Conservation (phyloP, 768 basidiomycete species). For the Hypsizygus marmoreus region DNA sequence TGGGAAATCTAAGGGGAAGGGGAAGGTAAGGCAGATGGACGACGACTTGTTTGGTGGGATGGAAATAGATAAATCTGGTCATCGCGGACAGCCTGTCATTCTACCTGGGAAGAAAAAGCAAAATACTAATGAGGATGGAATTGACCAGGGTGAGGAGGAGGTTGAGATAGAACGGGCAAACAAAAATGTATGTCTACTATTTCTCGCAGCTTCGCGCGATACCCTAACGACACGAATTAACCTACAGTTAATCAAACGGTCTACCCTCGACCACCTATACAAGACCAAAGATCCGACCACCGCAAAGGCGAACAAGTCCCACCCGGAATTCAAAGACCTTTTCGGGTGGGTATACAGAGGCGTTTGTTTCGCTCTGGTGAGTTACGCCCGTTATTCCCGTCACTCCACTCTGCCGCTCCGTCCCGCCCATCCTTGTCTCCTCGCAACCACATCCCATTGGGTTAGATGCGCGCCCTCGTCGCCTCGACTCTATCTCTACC, state of each 20-base stretch:
- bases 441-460: no score
- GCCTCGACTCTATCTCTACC: no score
- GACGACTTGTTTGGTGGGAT: slow-evolving; percentile 39
- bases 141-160: slow-evolving; percentile 19
- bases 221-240: not conserved
- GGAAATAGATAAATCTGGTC: slow-evolving; percentile 15
- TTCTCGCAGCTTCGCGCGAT: slow-evolving; percentile 1
- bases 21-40: slow-evolving; percentile 41
- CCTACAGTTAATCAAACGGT: slow-evolving; percentile 46
- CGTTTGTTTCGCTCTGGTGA: slow-evolving; percentile 51
- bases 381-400: slow-evolving; percentile 16
- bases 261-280: slow-evolving; percentile 40
- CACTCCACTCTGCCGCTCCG: not conserved
- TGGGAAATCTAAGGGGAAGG: slow-evolving; percentile 26
- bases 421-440: not conserved
- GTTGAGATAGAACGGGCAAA: slow-evolving; percentile 54
- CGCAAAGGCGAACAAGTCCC: slow-evolving; percentile 40
- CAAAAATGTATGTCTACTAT: slow-evolving; percentile 49
- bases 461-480: no score
- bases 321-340: slow-evolving; percentile 55
- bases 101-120: slow-evolving; percentile 32
- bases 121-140: slow-evolving; percentile 19
- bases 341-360: slow-evolving; percentile 48
- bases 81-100: slow-evolving; percentile 12
- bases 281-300: slow-evolving; percentile 39